These are phyloP conservation scores for Globisporangium parvum DNA, from an alignment of 352 stramenopile species.

Conservation along the genomic window DNA sequence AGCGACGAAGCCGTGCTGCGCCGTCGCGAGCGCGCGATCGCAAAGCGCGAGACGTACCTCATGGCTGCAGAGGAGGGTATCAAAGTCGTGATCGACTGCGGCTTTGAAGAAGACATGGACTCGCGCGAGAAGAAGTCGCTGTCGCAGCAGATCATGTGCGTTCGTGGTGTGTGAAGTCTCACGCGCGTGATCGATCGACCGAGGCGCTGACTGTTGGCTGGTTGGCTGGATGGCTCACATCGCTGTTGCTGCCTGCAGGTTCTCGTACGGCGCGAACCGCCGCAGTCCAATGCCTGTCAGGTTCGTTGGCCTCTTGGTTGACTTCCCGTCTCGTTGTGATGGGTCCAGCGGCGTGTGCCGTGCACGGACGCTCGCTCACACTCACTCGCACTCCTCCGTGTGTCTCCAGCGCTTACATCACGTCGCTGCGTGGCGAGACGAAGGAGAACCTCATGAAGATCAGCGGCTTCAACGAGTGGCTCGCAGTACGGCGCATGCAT, in stretches of 20 bases:
- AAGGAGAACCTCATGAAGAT: conserved; percentile 86
- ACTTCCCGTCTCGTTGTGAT: neutral
- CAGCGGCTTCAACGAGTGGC: conserved; percentile 84
- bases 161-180: neutral
- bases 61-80: conserved; percentile 81
- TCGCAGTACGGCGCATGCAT: conserved; percentile 26
- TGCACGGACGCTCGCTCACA: neutral
- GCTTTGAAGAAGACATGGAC: conserved; percentile 92
- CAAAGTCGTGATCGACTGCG: conserved; percentile 91
- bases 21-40: conserved; percentile 49
- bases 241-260: conserved; percentile 27
- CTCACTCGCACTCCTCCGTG: neutral
- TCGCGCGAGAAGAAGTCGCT: conserved; percentile 92
- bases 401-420: conserved; percentile 45
- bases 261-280: conserved; percentile 77
- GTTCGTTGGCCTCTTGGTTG: conserved; percentile 17
- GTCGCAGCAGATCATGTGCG: conserved; percentile 92
- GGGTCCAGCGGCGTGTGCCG: neutral
- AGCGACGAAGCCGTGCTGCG: conserved; percentile 63
- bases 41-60: conserved; percentile 68
- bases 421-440: conserved; percentile 67
- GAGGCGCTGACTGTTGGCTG: neutral
- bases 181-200: neutral
- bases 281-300: conserved; percentile 45
- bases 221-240: neutral